Base-by-base conservation (phyloP, 148 eudicot genomes). In the Silene latifolia region DNA sequence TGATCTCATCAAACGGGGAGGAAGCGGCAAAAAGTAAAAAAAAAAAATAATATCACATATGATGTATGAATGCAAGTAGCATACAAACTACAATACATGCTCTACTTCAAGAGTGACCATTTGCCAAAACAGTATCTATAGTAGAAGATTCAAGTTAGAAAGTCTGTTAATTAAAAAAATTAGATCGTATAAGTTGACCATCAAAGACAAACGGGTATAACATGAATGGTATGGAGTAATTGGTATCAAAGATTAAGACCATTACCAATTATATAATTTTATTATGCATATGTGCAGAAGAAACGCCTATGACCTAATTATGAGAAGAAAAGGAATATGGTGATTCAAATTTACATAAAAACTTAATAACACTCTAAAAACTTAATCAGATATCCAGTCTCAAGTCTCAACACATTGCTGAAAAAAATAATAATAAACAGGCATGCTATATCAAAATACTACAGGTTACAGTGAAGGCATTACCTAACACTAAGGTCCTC, bases 401-500 rank as follows among this genome's bases (percentile, higher is more conserved):
- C 56, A 51, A 11, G 18, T 51, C 54, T 48, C n/a, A n/a, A n/a
- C n/a, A 39, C 24, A 66, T 42, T 11, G 15, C 62, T 54, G 56
- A 18, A 10, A 53, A 67, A 10, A 39, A 42, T 42, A 44, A 15
- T 7, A 35, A 17, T 23, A 68, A 19, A 48, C 18, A 25, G 25
- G 35, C 47, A 44, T 39, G 10, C 24, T 11, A 72, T 59, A 48
- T 18, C 60, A 59, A 24, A 60, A 51, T 69, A 20, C 21, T 5
- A 70, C 59, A 77, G 58, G 14, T 17, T 73, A 25, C 42, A 65
- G 51, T 32, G 27, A 54, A 67, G 29, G 51, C 29, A 63, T 80
- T 83, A 93, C 98, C 97, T 88, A 63, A 85, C 81, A 66, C 59
- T 84, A 79, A 94, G 83, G 71, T 94, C 97, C 35, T 76, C 69